phyloP scores from a whole-genome alignment of 495 filamentous ascomycete genomes.

The Podospora pseudocomata region DNA sequence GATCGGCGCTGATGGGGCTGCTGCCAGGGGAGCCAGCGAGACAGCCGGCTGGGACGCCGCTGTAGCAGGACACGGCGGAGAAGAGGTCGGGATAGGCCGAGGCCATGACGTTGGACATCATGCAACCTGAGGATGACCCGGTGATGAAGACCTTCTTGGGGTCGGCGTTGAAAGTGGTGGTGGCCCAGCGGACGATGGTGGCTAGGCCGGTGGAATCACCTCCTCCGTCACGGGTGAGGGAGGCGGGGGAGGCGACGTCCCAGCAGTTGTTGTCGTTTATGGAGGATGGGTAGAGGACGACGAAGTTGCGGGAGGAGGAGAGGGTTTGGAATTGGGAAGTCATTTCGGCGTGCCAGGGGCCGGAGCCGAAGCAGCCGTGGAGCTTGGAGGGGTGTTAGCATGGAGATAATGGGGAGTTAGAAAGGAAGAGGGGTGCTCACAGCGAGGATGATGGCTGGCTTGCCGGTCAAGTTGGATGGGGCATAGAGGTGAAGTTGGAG shows the following conservation, averaged over 20 bases:
- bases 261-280: constrained; percentile 52
- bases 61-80: constrained; percentile 52
- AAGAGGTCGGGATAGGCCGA: constrained; percentile 57
- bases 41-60: constrained; percentile 60
- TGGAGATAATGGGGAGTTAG: background rate
- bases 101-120: constrained; percentile 52
- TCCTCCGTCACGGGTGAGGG: constrained; percentile 56
- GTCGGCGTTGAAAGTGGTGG: constrained; percentile 48
- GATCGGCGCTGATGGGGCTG: constrained; percentile 40
- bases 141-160: constrained; percentile 50
- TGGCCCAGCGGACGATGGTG: constrained; percentile 57
- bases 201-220: constrained; percentile 58
- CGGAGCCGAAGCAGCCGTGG: constrained; percentile 54
- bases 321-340: constrained; percentile 46
- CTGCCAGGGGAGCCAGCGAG: constrained; percentile 45
- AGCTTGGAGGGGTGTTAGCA: constrained; percentile 22
- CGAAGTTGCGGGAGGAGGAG: constrained; percentile 54
- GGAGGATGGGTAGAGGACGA: constrained; percentile 54
- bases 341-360: constrained; percentile 42
- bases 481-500: constrained; percentile 40
- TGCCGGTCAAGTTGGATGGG: constrained; percentile 33
- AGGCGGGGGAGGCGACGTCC: constrained; percentile 54
- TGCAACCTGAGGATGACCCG: constrained; percentile 51
- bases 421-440: background rate
- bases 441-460: constrained; percentile 47